A percentile compares a stretch with the other conserved stretches of the same genome.
Evolutionary conservation across 2,329 filamentous ascomycete genomes (phyloP).

Genomic region (Pseudocercospora eumusae): DNA sequence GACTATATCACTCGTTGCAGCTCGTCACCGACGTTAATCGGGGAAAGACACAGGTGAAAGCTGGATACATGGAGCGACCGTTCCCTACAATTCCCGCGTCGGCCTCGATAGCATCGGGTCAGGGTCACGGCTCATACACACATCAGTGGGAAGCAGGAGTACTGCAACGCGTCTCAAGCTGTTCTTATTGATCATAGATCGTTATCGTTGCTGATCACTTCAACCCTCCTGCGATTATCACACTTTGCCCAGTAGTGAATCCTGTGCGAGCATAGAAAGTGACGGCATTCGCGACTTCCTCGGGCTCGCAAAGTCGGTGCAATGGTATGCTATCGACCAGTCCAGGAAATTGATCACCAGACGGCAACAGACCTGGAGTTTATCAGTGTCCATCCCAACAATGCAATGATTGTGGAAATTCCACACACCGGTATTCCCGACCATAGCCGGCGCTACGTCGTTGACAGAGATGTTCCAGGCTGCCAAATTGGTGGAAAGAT

Average conservation of each 20-base stretch:
- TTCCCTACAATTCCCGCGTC: neutral
- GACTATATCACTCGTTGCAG: no score
- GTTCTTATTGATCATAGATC: neutral
- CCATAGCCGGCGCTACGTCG: constrained; percentile 58
- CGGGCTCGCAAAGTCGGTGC: constrained; percentile 57
- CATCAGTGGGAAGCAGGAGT: neutral
- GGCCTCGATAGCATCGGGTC: neutral
- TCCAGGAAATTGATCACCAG: constrained; percentile 52
- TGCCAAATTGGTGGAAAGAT: constrained; percentile 61
- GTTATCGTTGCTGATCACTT: constrained; percentile 20
- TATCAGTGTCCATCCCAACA: neutral
- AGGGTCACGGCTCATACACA: neutral
- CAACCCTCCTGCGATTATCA: constrained; percentile 31
- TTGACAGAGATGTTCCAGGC: constrained; percentile 65
- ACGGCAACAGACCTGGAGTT: constrained; percentile 55
- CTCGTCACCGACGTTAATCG: no score
- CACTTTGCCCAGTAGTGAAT: constrained; percentile 39
- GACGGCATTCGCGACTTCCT: constrained; percentile 62
- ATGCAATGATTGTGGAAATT: neutral
- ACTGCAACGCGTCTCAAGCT: neutral
- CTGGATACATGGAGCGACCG: no score
- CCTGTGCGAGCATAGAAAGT: constrained; percentile 60
- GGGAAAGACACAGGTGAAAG: no score
- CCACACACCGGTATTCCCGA: constrained; percentile 4
- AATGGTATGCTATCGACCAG: constrained; percentile 62